Evolutionary conservation across 169 alveolate genomes (phyloP), one percentile per base, ranked within the genome.

Genomic region (Babesia microti): DNA sequence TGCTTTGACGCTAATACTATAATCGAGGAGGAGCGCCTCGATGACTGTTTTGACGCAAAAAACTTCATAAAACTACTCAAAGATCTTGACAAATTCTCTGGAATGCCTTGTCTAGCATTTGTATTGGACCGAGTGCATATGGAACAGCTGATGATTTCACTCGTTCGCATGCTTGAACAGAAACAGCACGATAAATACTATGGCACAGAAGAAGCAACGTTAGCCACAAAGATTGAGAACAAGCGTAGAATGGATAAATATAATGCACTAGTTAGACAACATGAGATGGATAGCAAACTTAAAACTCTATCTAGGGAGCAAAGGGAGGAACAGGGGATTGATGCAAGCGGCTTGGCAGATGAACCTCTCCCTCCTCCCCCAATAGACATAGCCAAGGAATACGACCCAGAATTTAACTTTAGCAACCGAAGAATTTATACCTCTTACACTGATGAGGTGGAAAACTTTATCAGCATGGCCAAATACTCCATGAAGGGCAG

Each of bases 61-160:
- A 56, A 57, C 11, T 49, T 78, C 34, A 34, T 78, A 39, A 66
- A 61, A 26, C 50, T 88, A 49, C 57, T 81, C 46, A 68, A 83
- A 24, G 60, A 67, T 23, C 66, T 88, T 40, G 87, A 85, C 41
- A 60, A 65, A 33, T 54, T 60, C 17, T 73, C 76, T 45, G 54
- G 80, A 55, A 59, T 88, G 35, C 95, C 95, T 1, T 79, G 91
- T 21, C 78, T 88, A 40, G 81, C 81, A 33, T 88, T 88, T 79
- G 85, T 83, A 6, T 73, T 73, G 59, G 89, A 82, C 49, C 72
- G 86, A 19, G 72, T 60, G 42, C 80, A 74, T 43, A 79, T 75
- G 59, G 79, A 78, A 30, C 82, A 78, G 65, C 61, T 88, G 58
- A 56, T 82, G 2, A 46, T 61, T 18, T 69, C 75, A 5, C 50